A percentile compares a stretch with the other conserved stretches of the same genome.
Evolutionary conservation across 345 rosid genomes (phyloP).

Genomic region (Aquilaria malaccensis): DNA sequence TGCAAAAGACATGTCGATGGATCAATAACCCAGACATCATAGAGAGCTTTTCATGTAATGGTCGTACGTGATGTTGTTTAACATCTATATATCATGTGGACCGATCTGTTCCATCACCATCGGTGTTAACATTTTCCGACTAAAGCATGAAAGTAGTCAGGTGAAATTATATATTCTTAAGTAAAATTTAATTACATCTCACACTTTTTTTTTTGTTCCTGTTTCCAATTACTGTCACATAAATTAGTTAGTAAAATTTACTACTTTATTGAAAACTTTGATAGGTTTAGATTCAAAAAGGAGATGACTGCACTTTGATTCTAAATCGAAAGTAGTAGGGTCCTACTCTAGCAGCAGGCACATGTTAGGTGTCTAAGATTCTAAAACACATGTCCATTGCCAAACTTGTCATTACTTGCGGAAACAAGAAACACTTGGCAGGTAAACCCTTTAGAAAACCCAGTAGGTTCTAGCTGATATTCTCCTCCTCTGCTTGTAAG

Average conservation of each 20-base stretch:
- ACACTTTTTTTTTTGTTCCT: neutral
- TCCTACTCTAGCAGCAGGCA: slow-evolving; percentile 6
- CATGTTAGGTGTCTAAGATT: slow-evolving; percentile 1
- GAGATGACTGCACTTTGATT: no score
- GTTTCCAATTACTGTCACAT: neutral
- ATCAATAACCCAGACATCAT: no score
- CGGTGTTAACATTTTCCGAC: no score
- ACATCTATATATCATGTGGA: no score
- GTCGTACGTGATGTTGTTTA: no score
- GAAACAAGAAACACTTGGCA: neutral
- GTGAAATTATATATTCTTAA: no score
- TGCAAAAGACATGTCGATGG: no score
- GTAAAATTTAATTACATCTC: no score
- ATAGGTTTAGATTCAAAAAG: neutral
- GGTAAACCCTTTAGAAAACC: neutral
- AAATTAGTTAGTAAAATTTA: neutral
- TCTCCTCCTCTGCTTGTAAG: neutral
- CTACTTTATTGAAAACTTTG: neutral
- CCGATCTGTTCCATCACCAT: no score
- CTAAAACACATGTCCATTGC: neutral
- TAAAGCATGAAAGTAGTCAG: no score
- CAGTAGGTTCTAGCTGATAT: slow-evolving; percentile 7
- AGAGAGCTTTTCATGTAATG: no score
- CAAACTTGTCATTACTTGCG: neutral
- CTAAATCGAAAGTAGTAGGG: slow-evolving; percentile 2